These are phyloP conservation scores for Lipomyces yamadae DNA, from an alignment of 805 yeast genomes.

Conservation along the genomic window DNA sequence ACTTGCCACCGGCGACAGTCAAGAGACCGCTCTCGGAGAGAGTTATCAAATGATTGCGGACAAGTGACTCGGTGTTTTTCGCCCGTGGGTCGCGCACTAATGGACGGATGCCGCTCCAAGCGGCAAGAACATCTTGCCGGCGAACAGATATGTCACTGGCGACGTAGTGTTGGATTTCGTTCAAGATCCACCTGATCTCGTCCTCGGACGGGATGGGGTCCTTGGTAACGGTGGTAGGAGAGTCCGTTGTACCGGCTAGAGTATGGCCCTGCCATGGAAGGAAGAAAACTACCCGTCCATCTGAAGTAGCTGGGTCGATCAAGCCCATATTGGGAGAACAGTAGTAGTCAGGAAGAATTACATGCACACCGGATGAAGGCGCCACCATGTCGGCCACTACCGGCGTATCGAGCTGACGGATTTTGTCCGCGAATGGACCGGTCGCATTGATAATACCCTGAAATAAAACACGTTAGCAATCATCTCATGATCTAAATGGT, in stretches of 20 bases:
- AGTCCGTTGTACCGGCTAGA: constrained; percentile 95
- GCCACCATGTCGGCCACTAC: constrained; percentile 75
- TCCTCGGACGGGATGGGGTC: constrained; percentile 83
- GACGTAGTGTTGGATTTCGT: constrained; percentile 86
- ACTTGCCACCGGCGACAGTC: constrained; percentile 95
- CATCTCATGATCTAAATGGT: constrained; percentile 38
- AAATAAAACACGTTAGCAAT: constrained; percentile 49
- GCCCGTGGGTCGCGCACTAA: constrained; percentile 74
- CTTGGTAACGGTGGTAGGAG: constrained; percentile 56
- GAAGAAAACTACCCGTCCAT: constrained; percentile 96
- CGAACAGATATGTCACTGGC: constrained; percentile 75
- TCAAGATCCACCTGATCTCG: constrained; percentile 84
- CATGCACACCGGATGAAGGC: constrained; percentile 93
- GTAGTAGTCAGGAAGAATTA: constrained; percentile 88
- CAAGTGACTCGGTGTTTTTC: constrained; percentile 80
- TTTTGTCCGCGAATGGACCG: constrained; percentile 86
- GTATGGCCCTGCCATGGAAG: constrained; percentile 98
- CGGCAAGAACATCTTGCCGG: constrained; percentile 88
- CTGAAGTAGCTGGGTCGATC: constrained; percentile 88
- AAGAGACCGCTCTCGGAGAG: constrained; percentile 74
- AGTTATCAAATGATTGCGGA: constrained; percentile 83
- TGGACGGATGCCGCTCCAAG: constrained; percentile 98
- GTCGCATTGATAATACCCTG: constrained; percentile 82
- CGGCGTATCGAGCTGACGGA: constrained; percentile 81
- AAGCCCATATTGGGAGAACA: constrained; percentile 87